Base-by-base conservation (phyloP, 1,139 yeast species). In the Pichia norvegensis region DNA sequence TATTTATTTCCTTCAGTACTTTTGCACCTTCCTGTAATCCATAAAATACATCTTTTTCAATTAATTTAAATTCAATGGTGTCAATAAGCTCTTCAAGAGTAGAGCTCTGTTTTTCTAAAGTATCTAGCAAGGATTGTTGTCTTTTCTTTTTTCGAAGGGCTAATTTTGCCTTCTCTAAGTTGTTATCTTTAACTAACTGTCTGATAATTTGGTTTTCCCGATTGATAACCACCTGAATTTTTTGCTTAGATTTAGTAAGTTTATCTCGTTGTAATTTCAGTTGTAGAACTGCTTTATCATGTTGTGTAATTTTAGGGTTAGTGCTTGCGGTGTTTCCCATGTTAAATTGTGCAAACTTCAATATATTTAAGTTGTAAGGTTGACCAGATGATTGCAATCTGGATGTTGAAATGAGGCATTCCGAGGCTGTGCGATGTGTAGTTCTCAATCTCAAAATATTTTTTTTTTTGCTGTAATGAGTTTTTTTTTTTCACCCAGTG, bases 241-340 rank as follows among this genome's bases (percentile, higher is more conserved):
- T 76, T 46, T 72, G 74, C 54, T 85, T 90, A 54, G 87, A 85
- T 61, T 82, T 85, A 52, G 77, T 78, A 40, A 92, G 70, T 55
- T 83, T 83, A 63, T 92, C 98, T 49, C 96, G 72, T 57, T 94
- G 97, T 39, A 84, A 72, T 61, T 92, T 92, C 58, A 92, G 72
- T 60, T 88, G 95, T 55, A 86, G 72, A 19, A 92, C 75, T 0
- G 97, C 96, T 57, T 73, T 76, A 60, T 92, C 98, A 55, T 88
- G 92, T 25, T 81, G 72, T 2, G 95, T 86, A 29, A 88, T 79
- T 58, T 74, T 76, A 2, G 81, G 78, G 9, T 22, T 44, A 8
- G 46, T 31, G 23, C 27, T 25, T 7, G 38, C 6, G 10, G 50
- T 29, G 16, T 44, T 47, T 20, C 48, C 48, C 46, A 45, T 45